phyloP scores from a whole-genome alignment of 176 grass and related monocot species.

The Tuctoria greenei region DNA sequence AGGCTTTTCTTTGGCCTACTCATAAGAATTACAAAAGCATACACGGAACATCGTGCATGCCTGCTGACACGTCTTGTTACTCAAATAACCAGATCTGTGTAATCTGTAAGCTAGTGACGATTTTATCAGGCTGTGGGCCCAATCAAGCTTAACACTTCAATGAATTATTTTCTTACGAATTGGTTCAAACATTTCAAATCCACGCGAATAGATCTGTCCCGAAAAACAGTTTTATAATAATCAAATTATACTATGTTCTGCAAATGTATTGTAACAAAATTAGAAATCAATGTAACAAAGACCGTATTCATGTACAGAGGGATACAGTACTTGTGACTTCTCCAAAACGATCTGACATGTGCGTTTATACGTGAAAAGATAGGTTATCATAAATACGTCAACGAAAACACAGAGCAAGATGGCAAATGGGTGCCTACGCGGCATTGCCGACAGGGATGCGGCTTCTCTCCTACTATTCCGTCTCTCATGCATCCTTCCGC shows the following conservation, averaged over 20 bases:
- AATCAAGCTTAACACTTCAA: neutral
- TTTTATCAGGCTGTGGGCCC: neutral
- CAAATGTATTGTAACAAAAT: neutral
- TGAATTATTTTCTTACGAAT: neutral
- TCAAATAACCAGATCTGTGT: neutral
- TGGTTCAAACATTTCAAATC: neutral
- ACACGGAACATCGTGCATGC: neutral
- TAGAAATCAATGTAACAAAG: neutral
- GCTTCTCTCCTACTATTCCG: no score
- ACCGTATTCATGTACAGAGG: neutral
- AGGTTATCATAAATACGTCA: neutral
- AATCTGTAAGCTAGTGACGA: no score
- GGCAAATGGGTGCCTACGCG: neutral
- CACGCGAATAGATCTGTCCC: neutral
- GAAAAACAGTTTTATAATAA: neutral
- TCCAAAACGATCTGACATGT: neutral
- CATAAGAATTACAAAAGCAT: neutral
- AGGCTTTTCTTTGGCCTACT: neutral
- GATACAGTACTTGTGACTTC: neutral
- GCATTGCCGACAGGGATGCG: neutral
- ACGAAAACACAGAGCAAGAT: neutral
- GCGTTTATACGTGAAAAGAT: neutral
- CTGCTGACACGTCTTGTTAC: neutral
- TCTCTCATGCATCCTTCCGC: no score
- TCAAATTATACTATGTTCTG: neutral